Evolutionary conservation across 306 rosid species (phyloP).

Genomic region (Acacia melanoxylon): DNA sequence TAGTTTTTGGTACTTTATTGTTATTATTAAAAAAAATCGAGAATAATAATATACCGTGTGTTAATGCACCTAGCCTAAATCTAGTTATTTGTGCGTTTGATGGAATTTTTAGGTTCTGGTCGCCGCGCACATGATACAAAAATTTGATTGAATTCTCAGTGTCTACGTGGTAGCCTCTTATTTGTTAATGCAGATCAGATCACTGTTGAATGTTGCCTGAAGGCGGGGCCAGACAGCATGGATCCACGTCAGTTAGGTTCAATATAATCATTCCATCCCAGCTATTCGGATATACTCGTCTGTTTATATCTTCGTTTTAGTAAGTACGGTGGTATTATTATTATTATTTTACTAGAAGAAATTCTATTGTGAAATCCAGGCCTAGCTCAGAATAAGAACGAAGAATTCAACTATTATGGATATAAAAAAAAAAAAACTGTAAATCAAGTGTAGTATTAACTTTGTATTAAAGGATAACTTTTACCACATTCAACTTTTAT

Average conservation of each 20-base stretch:
- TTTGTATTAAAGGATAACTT: no score
- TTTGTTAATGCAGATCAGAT: slow-evolving; percentile 30
- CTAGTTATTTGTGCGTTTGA: background rate
- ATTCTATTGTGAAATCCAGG: no score
- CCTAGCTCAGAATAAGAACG: no score
- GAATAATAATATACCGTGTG: no score
- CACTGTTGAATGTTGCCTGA: background rate
- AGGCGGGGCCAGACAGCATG: slow-evolving; percentile 43
- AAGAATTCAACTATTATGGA: no score
- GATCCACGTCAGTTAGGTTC: slow-evolving; percentile 73
- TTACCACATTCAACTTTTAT: no score
- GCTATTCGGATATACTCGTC: background rate
- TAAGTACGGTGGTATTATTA: no score
- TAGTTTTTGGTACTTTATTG: no score
- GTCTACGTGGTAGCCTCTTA: slow-evolving; percentile 25
- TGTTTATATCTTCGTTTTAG: background rate
- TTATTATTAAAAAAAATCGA: no score
- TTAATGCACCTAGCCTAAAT: no score
- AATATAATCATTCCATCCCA: slow-evolving; percentile 48
- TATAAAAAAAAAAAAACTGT: no score
- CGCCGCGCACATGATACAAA: slow-evolving; percentile 52
- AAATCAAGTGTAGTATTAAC: no score
- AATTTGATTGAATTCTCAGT: background rate
- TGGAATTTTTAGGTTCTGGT: background rate
- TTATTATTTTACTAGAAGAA: background rate